Conservation (phyloP, 2,329 filamentous ascomycete species). For the Zymoseptoria pseudotritici region DNA sequence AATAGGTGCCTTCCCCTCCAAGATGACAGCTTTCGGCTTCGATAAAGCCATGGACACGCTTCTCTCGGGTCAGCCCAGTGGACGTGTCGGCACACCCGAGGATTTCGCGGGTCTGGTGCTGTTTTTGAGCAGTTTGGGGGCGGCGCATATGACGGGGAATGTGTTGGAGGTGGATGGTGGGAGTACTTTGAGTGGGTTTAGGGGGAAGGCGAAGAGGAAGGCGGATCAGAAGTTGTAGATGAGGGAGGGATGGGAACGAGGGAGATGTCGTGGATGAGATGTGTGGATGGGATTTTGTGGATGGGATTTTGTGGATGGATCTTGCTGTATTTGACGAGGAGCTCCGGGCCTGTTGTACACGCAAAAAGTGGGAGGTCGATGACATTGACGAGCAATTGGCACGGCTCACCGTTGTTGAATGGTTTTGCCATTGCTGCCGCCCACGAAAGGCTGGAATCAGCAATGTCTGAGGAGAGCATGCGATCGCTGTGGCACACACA, state of each 20-base stretch:
- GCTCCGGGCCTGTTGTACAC: too few relatives aligned
- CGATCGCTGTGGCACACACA: too few relatives aligned
- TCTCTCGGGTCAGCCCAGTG: slow-evolving; percentile 39
- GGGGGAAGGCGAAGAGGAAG: slow-evolving; percentile 26
- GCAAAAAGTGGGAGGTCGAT: too few relatives aligned
- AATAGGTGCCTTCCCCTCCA: slow-evolving; percentile 45
- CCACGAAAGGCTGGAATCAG: too few relatives aligned
- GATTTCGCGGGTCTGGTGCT: slow-evolving; percentile 43
- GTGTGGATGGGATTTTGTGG: not conserved
- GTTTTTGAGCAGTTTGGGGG: slow-evolving; percentile 35
- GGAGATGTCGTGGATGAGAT: not conserved
- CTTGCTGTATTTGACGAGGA: not conserved
- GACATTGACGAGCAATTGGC: too few relatives aligned
- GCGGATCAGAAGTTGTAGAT: slow-evolving; percentile 15
- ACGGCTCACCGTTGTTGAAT: too few relatives aligned
- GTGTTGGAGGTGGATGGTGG: slow-evolving; percentile 44
- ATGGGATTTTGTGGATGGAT: not conserved
- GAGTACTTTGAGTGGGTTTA: slow-evolving; percentile 37
- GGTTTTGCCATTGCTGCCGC: too few relatives aligned
- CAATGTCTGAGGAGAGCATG: too few relatives aligned
- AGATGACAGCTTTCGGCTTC: slow-evolving; percentile 47
- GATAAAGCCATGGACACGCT: slow-evolving; percentile 44
- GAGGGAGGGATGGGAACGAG: too few relatives aligned
- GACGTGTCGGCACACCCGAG: slow-evolving; percentile 40
- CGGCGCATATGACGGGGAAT: slow-evolving; percentile 43